phyloP scores from a whole-genome alignment of 2,329 filamentous ascomycete species.

The Talaromyces rugulosus region DNA sequence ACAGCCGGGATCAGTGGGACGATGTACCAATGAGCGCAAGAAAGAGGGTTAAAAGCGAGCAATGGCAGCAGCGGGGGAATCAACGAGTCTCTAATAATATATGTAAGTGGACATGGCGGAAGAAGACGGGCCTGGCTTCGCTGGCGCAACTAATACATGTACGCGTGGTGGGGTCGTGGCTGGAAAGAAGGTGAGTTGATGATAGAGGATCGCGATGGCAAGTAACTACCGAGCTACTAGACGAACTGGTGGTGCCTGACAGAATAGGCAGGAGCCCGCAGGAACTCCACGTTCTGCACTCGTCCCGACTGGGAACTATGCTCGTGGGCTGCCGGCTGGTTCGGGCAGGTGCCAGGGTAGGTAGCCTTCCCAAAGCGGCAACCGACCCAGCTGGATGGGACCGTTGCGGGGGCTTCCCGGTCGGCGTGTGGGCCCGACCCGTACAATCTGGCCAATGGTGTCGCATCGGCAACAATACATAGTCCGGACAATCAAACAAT shows the following conservation, averaged over 20 bases:
- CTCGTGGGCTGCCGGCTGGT: neutral
- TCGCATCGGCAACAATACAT: neutral
- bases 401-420: neutral
- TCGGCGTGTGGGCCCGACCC: neutral
- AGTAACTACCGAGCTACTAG: neutral
- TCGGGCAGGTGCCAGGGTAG: slow-evolving; percentile 16
- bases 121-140: no score
- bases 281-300: neutral
- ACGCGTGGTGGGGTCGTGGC: no score
- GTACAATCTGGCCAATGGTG: neutral
- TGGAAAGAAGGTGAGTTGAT: no score
- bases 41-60: neutral
- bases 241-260: neutral
- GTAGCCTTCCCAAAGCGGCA: slow-evolving; percentile 23
- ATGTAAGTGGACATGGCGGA: neutral
- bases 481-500: neutral
- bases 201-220: neutral
- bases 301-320: neutral
- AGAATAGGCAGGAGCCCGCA: neutral
- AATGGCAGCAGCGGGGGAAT: neutral
- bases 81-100: neutral
- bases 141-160: no score
- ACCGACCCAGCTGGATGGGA: slow-evolving; percentile 4
- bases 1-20: neutral
- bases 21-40: neutral